Evolutionary conservation across 2,329 filamentous ascomycete species (phyloP), one percentile per base, ranked within the genome.

Genomic region (Triangularia verruculosa): DNA sequence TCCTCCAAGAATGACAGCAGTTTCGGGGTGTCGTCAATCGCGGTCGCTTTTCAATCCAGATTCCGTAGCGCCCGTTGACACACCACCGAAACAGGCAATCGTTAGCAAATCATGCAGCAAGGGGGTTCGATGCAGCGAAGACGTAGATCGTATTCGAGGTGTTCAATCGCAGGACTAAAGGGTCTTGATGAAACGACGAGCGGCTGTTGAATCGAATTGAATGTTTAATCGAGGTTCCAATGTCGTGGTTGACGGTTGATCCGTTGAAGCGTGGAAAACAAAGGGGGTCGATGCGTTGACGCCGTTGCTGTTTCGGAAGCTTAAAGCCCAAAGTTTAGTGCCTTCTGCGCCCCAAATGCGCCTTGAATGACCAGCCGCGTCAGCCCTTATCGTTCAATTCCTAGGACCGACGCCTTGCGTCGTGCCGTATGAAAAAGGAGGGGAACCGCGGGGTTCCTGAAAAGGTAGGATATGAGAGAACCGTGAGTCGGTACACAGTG

Each of bases 271-370:
- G 39, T 47, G 39, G 39, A 47, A n/a, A n/a, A 47, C 39, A 17
- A 4, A 3, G 39, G n/a, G n/a, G 39, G 39, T 20, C n/a, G 39
- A 47, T 20, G 39, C 7, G 39, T 47, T 47, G 39, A 47, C 39
- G n/a, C 39, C 39, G 39, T 47, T 47, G 9, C 30, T 32, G 13
- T 11, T 32, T 32, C 39, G 17, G 39, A 51, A 52, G 24, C 39
- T 54, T 27, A 20, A 59, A 59, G 57, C 34, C 39, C 30, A 59
- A 52, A 59, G 27, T n/a, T n/a, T n/a, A n/a, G 25, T 34, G 24
- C 57, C 56, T 39, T 59, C 57, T 59, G 57, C 57, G 57, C 57
- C 39, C 27, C 57, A 59, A 39, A 39, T 43, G 25, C 57, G 57
- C 47, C 51, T 24, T n/a, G 32, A 54, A 27, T 47, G 39, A 47